A percentile compares a stretch with the other conserved stretches of the same genome.
Evolutionary conservation across 148 eudicot genomes (phyloP).

Genomic region (Linanthus parryae): DNA sequence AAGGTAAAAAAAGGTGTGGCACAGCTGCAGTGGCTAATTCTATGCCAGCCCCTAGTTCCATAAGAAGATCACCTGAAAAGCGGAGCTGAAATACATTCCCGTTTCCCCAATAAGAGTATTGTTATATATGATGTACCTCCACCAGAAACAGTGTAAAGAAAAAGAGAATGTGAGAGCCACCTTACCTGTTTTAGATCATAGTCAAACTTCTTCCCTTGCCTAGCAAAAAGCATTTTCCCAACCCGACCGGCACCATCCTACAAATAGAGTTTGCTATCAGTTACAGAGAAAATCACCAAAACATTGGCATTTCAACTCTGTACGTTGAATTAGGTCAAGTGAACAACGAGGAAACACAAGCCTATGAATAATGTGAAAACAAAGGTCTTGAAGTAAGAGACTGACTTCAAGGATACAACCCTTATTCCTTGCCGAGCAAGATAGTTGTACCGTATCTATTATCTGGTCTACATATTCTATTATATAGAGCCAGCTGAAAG

Average conservation of each 20-base stretch:
- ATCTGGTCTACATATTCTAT: too few relatives aligned
- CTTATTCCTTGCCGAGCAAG: too few relatives aligned
- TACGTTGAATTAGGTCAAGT: not conserved
- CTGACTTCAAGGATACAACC: too few relatives aligned
- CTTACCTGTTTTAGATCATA: conserved; percentile 93
- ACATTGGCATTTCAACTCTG: not conserved
- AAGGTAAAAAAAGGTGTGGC: conserved; percentile 95
- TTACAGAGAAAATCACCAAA: too few relatives aligned
- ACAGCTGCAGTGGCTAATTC: conserved; percentile 90
- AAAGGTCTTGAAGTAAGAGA: too few relatives aligned
- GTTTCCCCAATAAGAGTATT: not conserved
- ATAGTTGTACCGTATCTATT: too few relatives aligned
- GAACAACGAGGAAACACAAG: not conserved
- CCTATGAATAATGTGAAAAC: too few relatives aligned
- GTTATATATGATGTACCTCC: not conserved
- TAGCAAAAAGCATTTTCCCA: conserved; percentile 94
- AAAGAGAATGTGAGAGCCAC: not conserved
- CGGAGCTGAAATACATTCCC: conserved; percentile 57
- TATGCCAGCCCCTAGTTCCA: conserved; percentile 97
- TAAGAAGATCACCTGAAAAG: conserved; percentile 85
- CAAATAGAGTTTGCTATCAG: conserved; percentile 14
- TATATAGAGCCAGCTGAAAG: too few relatives aligned
- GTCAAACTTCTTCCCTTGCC: conserved; percentile 97
- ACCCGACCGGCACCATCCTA: conserved; percentile 99
- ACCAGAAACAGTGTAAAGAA: not conserved